These are phyloP conservation scores for Yamadazyma jaroonii DNA, from an alignment of 1,139 yeast species.

Conservation along the genomic window DNA sequence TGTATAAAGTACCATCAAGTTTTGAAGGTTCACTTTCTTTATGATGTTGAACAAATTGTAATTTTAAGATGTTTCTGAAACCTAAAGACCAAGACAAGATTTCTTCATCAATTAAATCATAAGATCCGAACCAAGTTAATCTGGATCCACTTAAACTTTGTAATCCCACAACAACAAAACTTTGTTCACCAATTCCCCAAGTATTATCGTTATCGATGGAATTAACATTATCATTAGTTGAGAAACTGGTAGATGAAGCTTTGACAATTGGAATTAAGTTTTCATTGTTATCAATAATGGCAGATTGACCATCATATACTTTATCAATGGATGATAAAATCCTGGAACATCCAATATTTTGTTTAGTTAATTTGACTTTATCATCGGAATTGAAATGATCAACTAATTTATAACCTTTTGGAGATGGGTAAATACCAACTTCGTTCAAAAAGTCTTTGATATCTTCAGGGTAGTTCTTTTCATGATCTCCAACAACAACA, in stretches of 20 bases:
- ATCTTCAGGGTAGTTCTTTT: slow-evolving; percentile 56
- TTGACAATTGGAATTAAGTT: slow-evolving; percentile 67
- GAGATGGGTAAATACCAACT: slow-evolving; percentile 81
- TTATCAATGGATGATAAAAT: slow-evolving; percentile 20
- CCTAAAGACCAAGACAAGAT: slow-evolving; percentile 74
- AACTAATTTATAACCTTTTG: slow-evolving; percentile 61
- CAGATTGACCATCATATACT: slow-evolving; percentile 39
- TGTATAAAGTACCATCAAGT: slow-evolving; percentile 51
- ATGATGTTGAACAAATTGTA: slow-evolving; percentile 49
- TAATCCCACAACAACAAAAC: slow-evolving; percentile 71
- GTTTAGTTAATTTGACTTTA: slow-evolving; percentile 20
- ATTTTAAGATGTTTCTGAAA: slow-evolving; percentile 60
- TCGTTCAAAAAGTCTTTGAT: slow-evolving; percentile 69
- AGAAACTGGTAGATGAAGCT: slow-evolving; percentile 68
- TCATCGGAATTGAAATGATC: slow-evolving; percentile 60
- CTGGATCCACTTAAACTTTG: slow-evolving; percentile 84
- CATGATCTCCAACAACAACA: slow-evolving; percentile 52
- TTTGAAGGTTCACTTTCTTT: slow-evolving; percentile 45
- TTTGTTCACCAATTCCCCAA: slow-evolving; percentile 87
- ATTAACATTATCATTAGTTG: slow-evolving; percentile 37
- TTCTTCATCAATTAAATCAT: slow-evolving; percentile 51
- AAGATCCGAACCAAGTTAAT: slow-evolving; percentile 75
- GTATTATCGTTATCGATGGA: slow-evolving; percentile 44
- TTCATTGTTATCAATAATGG: slow-evolving; percentile 49
- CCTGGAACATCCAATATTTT: slow-evolving; percentile 22